phyloP scores from a whole-genome alignment of 2,329 filamentous ascomycete genomes.

The Tolypocladium endophyticum region DNA sequence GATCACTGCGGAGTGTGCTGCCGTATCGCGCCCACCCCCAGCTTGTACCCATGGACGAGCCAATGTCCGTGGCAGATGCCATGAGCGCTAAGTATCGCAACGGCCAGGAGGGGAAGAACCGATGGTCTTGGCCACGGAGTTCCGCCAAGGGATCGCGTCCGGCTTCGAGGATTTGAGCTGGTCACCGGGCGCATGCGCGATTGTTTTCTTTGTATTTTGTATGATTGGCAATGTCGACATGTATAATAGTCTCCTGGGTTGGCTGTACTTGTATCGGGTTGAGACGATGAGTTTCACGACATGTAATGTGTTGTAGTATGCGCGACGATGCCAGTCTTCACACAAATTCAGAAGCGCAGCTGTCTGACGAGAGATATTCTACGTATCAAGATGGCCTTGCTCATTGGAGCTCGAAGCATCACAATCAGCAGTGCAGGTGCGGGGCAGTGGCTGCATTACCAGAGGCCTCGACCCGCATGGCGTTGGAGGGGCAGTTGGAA shows the following conservation, averaged over 20 bases:
- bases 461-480: background rate
- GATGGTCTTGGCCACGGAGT: conserved; percentile 13
- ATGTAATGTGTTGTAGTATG: background rate
- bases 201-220: conserved; percentile 5
- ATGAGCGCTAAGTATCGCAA: conserved; percentile 12
- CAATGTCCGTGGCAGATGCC: conserved; percentile 24
- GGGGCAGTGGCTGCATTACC: background rate
- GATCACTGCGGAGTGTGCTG: conserved; percentile 17
- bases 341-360: background rate
- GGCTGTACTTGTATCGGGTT: background rate
- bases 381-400: background rate
- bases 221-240: background rate
- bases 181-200: background rate
- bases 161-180: conserved; percentile 14
- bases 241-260: background rate
- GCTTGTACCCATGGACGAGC: conserved; percentile 23
- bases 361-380: no score
- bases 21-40: conserved; percentile 25
- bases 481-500: background rate
- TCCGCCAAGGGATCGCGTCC: conserved; percentile 12
- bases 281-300: background rate
- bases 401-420: no score
- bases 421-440: background rate
- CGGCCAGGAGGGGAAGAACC: conserved; percentile 11
- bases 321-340: background rate